Conservation (phyloP, 306 rosid genomes). For the Neltuma alba region DNA sequence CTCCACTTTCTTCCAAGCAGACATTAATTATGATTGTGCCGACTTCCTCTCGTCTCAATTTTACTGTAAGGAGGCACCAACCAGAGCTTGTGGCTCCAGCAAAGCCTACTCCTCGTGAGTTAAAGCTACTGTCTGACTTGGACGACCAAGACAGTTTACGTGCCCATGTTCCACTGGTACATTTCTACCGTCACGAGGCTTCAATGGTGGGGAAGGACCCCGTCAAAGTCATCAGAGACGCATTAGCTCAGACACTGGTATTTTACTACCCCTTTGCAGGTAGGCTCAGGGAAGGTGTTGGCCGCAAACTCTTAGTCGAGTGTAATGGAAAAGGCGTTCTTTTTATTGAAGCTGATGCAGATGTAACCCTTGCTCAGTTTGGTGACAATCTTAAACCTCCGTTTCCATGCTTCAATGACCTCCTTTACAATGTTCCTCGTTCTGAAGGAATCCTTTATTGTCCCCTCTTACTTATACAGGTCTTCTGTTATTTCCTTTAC, state of each 20-base stretch:
- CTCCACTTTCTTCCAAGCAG: not conserved
- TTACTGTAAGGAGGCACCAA: conserved; percentile 4
- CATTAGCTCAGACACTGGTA: conserved; percentile 29
- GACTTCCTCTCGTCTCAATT: not conserved
- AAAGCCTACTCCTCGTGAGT: conserved; percentile 29
- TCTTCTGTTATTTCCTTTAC: not conserved
- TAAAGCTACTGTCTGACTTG: conserved; percentile 34
- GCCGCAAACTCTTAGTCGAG: conserved; percentile 40
- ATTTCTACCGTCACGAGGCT: not conserved
- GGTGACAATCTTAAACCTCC: conserved; percentile 48
- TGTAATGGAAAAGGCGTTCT: conserved; percentile 54
- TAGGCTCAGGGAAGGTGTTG: conserved; percentile 32
- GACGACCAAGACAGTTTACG: conserved; percentile 35
- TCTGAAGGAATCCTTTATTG: conserved; percentile 32
- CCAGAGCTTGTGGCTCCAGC: conserved; percentile 33
- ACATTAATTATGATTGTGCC: conserved; percentile 2
- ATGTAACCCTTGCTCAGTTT: conserved; percentile 41
- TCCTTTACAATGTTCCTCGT: conserved; percentile 49
- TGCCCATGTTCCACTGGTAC: not conserved
- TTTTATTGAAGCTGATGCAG: conserved; percentile 54
- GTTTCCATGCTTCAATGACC: conserved; percentile 42
- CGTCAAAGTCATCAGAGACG: conserved; percentile 12
- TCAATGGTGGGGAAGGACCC: conserved; percentile 32
- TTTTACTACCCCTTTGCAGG: conserved; percentile 39
- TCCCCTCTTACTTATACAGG: conserved; percentile 55